Evolutionary conservation across 2,329 filamentous ascomycete species (phyloP), one percentile per base, ranked within the genome.

Genomic region (Chaetomiaceae sp.): DNA sequence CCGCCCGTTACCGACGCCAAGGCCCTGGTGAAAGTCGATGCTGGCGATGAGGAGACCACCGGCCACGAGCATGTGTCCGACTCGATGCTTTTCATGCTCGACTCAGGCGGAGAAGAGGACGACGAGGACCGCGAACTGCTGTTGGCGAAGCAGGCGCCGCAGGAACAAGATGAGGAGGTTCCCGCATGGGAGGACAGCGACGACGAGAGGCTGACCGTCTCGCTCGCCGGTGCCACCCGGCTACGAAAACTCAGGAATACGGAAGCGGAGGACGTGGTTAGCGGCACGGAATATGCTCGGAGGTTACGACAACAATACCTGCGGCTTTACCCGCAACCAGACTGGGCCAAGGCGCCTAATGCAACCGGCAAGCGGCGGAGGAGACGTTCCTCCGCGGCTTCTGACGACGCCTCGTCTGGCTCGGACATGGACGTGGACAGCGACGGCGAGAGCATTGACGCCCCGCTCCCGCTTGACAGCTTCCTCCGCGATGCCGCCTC

Each of bases 101-200:
- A 96, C 63, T 77, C 83, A 1, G 63, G 58, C 17, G 60, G 58
- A 20, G 57, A 68, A 22, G 58, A 64, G 10, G 43, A 57, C 9
- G 45, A 60, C 6, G 62, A 66, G 29, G 57, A 48, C n/a, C 11
- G 30, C 6, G 54, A 57, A 17, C 39, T 47, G 7, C 45, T 11
- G 47, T 53, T 14, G 29, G 40, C 20, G 27, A 60, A 14, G 58
- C 53, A 38, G 8, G 29, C 44, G 0, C 42, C 43, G 9, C 51
- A 51, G 30, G 32, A 42, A 3, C 34, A 39, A 24, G n/a, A 55
- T 6, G 54, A 55, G 6, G 70, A 75, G 34, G 70, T 72, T 17
- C 75, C 83, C 3, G 86, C 81, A 1, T 98, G 93, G 93, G 82
- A 90, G 56, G 93, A 98, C 63, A 97, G 90, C 65, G 93, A 98